Evolutionary conservation across 495 filamentous ascomycete species (phyloP).

Genomic region (Penicillium alfredii): DNA sequence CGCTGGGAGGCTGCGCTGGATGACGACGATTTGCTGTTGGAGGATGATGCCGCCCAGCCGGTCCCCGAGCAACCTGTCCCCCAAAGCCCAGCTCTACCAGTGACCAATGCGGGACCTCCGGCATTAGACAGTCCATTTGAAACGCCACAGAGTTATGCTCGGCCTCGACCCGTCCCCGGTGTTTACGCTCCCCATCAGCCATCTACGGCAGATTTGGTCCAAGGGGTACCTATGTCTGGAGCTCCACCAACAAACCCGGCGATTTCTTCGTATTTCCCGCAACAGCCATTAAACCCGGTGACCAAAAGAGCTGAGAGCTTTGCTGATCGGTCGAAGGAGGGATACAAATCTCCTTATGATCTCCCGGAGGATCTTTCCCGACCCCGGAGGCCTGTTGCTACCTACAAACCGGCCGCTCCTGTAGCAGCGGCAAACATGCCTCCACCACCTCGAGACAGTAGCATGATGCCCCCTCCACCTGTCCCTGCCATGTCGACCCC

Average conservation of each 20-base stretch:
- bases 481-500: slow-evolving; percentile 20
- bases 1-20: slow-evolving; percentile 80
- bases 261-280: slow-evolving; percentile 38
- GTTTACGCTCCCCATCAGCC: slow-evolving; percentile 43
- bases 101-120: slow-evolving; percentile 2
- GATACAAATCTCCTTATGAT: slow-evolving; percentile 91
- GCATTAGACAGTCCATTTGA: slow-evolving; percentile 31
- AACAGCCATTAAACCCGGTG: slow-evolving; percentile 30
- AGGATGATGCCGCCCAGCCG: slow-evolving; percentile 46
- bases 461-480: slow-evolving; percentile 39
- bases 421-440: slow-evolving; percentile 23
- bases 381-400: slow-evolving; percentile 51
- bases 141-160: slow-evolving; percentile 20
- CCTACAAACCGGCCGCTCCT: slow-evolving; percentile 29
- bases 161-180: slow-evolving; percentile 14
- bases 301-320: slow-evolving; percentile 62
- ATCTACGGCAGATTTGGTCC: slow-evolving; percentile 35
- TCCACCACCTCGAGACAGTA: slow-evolving; percentile 53
- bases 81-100: slow-evolving; percentile 12
- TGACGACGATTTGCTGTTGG: slow-evolving; percentile 71
- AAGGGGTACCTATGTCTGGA: slow-evolving; percentile 23
- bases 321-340: slow-evolving; percentile 78
- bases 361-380: slow-evolving; percentile 81
- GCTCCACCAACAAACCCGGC: slow-evolving; percentile 24
- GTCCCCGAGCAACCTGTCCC: slow-evolving; percentile 9